phyloP scores from a whole-genome alignment of 192 early-diverging fungal species.

The Backusella morwellensis region DNA sequence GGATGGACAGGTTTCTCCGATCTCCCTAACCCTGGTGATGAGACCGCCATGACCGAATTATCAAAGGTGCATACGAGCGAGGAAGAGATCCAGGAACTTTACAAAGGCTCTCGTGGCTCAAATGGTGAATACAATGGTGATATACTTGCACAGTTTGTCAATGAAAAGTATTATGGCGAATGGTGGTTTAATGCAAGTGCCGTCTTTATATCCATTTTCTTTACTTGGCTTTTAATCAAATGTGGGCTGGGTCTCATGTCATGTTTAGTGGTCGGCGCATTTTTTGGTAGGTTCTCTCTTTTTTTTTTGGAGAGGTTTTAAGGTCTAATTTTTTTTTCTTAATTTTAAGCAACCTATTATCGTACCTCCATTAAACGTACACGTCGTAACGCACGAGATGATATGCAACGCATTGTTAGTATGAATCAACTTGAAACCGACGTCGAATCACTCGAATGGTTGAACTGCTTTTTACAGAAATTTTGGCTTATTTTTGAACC shows the following conservation, averaged over 20 bases:
- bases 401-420: constrained; percentile 64
- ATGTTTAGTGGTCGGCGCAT: constrained; percentile 37
- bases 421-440: constrained; percentile 43
- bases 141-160: constrained; percentile 27
- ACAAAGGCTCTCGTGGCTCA: constrained; percentile 1
- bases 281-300: constrained; percentile 27
- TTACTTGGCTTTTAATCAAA: constrained; percentile 28
- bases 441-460: constrained; percentile 78
- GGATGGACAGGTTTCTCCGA: constrained; percentile 37
- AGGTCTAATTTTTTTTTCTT: constrained; percentile 4
- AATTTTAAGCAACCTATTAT: constrained; percentile 57
- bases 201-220: constrained; percentile 22
- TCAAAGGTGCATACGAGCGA: background rate
- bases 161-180: constrained; percentile 36
- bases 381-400: constrained; percentile 66
- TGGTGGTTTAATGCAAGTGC: constrained; percentile 32
- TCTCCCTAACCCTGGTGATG: constrained; percentile 31
- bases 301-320: background rate
- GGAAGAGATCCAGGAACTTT: constrained; percentile 14
- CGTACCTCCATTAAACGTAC: constrained; percentile 69
- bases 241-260: constrained; percentile 29
- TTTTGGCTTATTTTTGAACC: constrained; percentile 96
- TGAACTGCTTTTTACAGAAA: constrained; percentile 75
- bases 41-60: background rate
- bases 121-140: constrained; percentile 11